Evolutionary conservation across 768 basidiomycete genomes (phyloP).

Genomic region (Tephrocybe sp.): DNA sequence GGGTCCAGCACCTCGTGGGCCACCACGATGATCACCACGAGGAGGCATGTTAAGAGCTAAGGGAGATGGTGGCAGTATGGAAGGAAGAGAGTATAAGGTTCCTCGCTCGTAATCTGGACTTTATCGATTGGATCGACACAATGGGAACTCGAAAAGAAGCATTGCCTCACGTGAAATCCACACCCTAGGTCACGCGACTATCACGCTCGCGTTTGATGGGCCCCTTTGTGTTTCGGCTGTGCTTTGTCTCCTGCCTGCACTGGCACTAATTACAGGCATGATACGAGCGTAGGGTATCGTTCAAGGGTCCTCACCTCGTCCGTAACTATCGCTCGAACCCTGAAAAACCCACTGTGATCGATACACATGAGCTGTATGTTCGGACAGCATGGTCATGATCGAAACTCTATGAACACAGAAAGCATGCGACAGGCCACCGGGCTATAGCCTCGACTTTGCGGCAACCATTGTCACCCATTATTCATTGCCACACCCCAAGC

Average conservation of each 20-base stretch:
- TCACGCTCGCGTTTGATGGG: constrained; percentile 9
- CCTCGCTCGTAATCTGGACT: constrained; percentile 4
- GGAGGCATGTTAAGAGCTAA: constrained; percentile 37
- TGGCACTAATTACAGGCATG: not conserved
- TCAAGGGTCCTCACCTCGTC: no score
- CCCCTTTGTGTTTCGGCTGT: constrained; percentile 1
- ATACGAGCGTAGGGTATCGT: no score
- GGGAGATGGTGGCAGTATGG: constrained; percentile 14
- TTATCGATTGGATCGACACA: constrained; percentile 22
- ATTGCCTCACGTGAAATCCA: constrained; percentile 10
- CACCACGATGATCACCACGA: constrained; percentile 24
- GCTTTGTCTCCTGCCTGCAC: not conserved
- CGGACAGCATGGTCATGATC: not conserved
- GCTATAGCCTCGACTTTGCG: not conserved
- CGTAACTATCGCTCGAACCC: constrained; percentile 1
- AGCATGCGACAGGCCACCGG: constrained; percentile 1
- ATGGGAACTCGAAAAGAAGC: constrained; percentile 15
- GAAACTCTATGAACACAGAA: constrained; percentile 3
- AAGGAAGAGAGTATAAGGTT: constrained; percentile 4
- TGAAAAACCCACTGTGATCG: not conserved
- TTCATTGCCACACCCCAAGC: constrained; percentile 7
- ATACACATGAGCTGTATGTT: constrained; percentile 1
- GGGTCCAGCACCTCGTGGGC: constrained; percentile 25
- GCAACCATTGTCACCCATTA: not conserved
- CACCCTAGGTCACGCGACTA: constrained; percentile 17